Conservation (phyloP, 495 filamentous ascomycete species). For the Lentithecium fluviatile region DNA sequence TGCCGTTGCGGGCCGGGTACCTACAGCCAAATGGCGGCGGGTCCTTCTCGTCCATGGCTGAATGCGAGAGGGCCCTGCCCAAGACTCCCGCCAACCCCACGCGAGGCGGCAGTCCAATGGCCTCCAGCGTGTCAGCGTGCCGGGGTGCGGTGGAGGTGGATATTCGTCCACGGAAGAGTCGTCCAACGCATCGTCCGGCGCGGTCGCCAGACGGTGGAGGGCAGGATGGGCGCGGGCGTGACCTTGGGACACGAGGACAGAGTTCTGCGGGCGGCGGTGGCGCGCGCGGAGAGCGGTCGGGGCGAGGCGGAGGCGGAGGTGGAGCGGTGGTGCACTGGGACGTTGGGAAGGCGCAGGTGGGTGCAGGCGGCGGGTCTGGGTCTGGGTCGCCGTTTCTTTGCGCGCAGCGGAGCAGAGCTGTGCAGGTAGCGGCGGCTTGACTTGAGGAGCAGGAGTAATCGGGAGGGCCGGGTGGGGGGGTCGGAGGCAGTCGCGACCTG, state of each 20-base stretch:
- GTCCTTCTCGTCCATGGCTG: conserved; percentile 30
- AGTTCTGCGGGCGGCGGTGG: neutral
- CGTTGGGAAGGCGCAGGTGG: too few relatives aligned
- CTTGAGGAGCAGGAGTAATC: too few relatives aligned
- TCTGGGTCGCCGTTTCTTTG: too few relatives aligned
- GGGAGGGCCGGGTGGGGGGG: too few relatives aligned
- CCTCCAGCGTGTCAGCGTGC: conserved; percentile 27
- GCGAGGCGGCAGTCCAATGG: conserved; percentile 9
- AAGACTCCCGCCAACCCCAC: conserved; percentile 23
- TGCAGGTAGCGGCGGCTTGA: too few relatives aligned
- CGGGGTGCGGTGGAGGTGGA: neutral
- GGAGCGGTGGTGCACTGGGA: too few relatives aligned
- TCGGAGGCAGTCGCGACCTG: too few relatives aligned
- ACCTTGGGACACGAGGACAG: neutral
- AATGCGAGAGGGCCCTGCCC: conserved; percentile 13
- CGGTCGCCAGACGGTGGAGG: too few relatives aligned
- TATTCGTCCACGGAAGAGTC: neutral
- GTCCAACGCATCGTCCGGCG: neutral
- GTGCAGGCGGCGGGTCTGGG: too few relatives aligned
- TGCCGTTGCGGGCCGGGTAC: neutral
- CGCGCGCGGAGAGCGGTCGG: neutral
- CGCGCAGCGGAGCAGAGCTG: too few relatives aligned
- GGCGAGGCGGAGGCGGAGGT: too few relatives aligned
- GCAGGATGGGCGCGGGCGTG: too few relatives aligned
- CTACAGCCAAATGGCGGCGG: conserved; percentile 29